Base-by-base conservation (phyloP, 208 protist species). In the Acanthamoeba divionensis region DNA sequence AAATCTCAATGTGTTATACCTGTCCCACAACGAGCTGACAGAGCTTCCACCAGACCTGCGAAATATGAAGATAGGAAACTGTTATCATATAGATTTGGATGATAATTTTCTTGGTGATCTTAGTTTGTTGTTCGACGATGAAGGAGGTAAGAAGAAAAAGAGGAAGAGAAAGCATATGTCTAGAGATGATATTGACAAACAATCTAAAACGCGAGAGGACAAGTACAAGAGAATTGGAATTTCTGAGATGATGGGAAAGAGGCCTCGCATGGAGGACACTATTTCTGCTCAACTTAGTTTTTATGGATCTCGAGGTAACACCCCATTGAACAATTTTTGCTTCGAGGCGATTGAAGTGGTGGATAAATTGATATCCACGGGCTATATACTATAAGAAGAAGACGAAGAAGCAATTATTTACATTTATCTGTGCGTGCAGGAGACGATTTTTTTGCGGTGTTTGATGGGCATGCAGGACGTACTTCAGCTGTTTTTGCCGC, bases 221-320 rank as follows among this genome's bases (percentile, higher is more conserved):
- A 88, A 88, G 38, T 88, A 44, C 1, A 44, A 45, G 18, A 62
- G 66, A 6, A 62, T 47, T 21, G 80, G 80, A 24, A 88, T 88
- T 4, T 54, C 57, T 26, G 80, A 88, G 60, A 88, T 88, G 80
- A 88, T 88, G 52, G 80, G 80, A 54, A 88, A 88, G 57, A n/a
- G 80, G 24, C 80, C 60, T 5, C 57, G 41, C 57, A 88, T 88
- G 80, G 80, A 88, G n/a, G 80, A 88, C 60, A 88, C 80, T 26
- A 62, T 88, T 41, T 66, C 60, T 18, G 36, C 80, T 45, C 80
- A 54, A 15, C 80, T 88, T 47, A 45, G 24, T 44, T 88, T 88
- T 18, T 71, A 60, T 62, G 52, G 80, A 45, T 26, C 3, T 63
- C 50, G 75, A 85, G n/a, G n/a, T n/a, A n/a, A n/a, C n/a, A n/a